A percentile compares a stretch with the other conserved stretches of the same genome.
These are phyloP conservation scores for Keithomyces neogunnii DNA, from an alignment of 2,329 filamentous ascomycete species.

Conservation along the genomic window DNA sequence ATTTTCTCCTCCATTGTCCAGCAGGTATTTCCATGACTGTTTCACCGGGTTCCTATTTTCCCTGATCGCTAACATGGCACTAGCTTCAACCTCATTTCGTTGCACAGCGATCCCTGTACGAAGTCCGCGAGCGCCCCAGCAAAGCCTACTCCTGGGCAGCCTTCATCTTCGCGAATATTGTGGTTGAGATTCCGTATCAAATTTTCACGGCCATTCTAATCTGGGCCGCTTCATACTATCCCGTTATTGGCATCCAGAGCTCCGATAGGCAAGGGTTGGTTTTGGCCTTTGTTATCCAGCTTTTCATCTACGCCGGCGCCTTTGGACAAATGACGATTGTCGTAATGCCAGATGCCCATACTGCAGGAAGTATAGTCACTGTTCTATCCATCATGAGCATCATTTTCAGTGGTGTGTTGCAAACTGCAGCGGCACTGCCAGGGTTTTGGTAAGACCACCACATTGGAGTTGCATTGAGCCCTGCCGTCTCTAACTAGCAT, in stretches of 20 bases:
- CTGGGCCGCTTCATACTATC: slow-evolving; percentile 62
- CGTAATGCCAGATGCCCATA: slow-evolving; percentile 59
- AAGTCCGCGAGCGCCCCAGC: slow-evolving; percentile 66
- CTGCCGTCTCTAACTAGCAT: neutral
- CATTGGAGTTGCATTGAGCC: neutral
- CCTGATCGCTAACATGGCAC: slow-evolving; percentile 21
- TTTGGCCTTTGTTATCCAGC: slow-evolving; percentile 54
- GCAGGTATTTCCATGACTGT: slow-evolving; percentile 28
- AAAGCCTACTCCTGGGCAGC: slow-evolving; percentile 70
- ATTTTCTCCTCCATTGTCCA: slow-evolving; percentile 65
- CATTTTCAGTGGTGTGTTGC: slow-evolving; percentile 58
- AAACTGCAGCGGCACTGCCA: slow-evolving; percentile 48
- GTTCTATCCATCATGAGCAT: slow-evolving; percentile 50
- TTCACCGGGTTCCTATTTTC: slow-evolving; percentile 14
- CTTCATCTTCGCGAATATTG: slow-evolving; percentile 62
- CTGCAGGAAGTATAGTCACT: slow-evolving; percentile 55
- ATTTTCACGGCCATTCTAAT: slow-evolving; percentile 54
- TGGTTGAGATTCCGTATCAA: slow-evolving; percentile 68
- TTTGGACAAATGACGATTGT: slow-evolving; percentile 70
- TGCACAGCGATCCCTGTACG: slow-evolving; percentile 64
- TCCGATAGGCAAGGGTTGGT: slow-evolving; percentile 55
- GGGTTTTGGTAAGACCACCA: slow-evolving; percentile 48
- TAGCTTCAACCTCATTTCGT: slow-evolving; percentile 69
- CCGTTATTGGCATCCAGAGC: slow-evolving; percentile 39
- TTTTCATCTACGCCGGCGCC: slow-evolving; percentile 63